Percentiles rank a stretch among this genome's conserved stretches.
These are phyloP conservation scores for Penicillium dipodomyicola DNA, from an alignment of 495 filamentous ascomycete genomes.

Conservation along the genomic window DNA sequence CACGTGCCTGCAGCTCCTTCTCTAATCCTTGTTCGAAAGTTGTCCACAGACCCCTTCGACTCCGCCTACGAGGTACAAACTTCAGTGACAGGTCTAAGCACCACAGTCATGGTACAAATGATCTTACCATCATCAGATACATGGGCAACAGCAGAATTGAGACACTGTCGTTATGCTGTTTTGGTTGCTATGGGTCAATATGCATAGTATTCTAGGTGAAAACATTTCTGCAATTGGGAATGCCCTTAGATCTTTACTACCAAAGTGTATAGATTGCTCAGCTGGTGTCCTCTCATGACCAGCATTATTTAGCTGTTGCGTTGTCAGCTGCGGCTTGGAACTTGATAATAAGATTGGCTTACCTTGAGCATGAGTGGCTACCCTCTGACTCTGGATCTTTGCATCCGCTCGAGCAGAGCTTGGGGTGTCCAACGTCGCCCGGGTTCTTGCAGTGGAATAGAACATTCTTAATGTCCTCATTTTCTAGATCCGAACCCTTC, in stretches of 20 bases:
- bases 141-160: conserved; percentile 9
- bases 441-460: conserved; percentile 44
- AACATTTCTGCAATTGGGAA: background rate
- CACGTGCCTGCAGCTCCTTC: conserved; percentile 38
- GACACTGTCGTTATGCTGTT: background rate
- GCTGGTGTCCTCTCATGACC: background rate
- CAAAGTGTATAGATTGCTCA: background rate
- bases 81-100: conserved; percentile 39
- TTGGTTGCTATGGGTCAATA: background rate
- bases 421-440: conserved; percentile 37
- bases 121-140: conserved; percentile 12
- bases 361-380: conserved; percentile 35
- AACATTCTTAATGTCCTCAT: conserved; percentile 31
- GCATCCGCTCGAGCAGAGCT: conserved; percentile 37
- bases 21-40: conserved; percentile 40
- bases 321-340: background rate
- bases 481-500: conserved; percentile 33
- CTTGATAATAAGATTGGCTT: background rate
- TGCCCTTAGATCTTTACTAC: background rate
- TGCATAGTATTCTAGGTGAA: background rate
- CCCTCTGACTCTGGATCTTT: conserved; percentile 32
- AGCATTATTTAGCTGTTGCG: background rate
- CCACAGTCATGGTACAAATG: conserved; percentile 26
- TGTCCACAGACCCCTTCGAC: conserved; percentile 41
- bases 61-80: conserved; percentile 41